Conservation (phyloP, 2,329 filamentous ascomycete species). For the Alternaria tenuissima region DNA sequence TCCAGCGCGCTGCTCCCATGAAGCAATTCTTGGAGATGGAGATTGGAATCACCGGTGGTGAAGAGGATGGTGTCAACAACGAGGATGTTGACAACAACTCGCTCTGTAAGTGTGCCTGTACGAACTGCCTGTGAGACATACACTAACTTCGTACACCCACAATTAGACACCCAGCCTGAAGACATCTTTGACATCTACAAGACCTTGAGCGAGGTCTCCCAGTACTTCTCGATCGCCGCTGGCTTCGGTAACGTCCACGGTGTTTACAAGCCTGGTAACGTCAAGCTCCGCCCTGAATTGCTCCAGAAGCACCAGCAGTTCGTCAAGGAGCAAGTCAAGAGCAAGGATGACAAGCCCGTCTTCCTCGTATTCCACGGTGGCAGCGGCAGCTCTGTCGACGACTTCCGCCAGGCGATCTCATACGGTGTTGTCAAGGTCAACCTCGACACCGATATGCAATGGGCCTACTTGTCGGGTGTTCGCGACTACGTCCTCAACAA, state of each 20-base stretch:
- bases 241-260: constrained; percentile 99
- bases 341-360: constrained; percentile 67
- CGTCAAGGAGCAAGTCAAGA: constrained; percentile 74
- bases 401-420: constrained; percentile 68
- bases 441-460: constrained; percentile 95
- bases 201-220: constrained; percentile 43
- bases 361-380: constrained; percentile 99
- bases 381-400: constrained; percentile 87
- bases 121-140: neutral
- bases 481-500: constrained; percentile 96
- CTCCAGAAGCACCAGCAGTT: constrained; percentile 95
- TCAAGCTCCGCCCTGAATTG: constrained; percentile 84
- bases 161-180: constrained; percentile 23
- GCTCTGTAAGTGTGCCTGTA: constrained; percentile 66
- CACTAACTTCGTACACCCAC: neutral
- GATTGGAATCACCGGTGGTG: constrained; percentile 84
- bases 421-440: constrained; percentile 99
- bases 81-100: constrained; percentile 71
- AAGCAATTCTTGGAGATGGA: constrained; percentile 99
- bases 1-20: constrained; percentile 93
- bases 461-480: constrained; percentile 87
- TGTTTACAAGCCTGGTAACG: constrained; percentile 65
- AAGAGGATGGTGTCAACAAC: constrained; percentile 84
- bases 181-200: constrained; percentile 52
- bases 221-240: constrained; percentile 70